Conservation (phyloP, 768 basidiomycete genomes). For the Dacryopinax primogenitus region DNA sequence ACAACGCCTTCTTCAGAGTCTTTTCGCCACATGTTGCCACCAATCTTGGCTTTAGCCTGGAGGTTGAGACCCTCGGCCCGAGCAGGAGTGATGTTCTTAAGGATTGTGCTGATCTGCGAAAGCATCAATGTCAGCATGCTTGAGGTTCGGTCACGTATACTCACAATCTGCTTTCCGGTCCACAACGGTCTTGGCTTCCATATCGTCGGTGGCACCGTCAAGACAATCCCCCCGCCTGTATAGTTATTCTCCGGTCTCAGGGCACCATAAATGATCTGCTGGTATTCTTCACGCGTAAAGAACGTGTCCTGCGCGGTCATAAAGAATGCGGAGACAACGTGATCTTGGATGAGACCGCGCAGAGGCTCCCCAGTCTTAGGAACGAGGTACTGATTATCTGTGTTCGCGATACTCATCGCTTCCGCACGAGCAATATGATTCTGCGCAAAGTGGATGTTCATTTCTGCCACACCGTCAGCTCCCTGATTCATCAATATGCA, state of each 20-base stretch:
- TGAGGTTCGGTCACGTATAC: conserved; percentile 20
- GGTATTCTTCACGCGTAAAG: conserved; percentile 90
- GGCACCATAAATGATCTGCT: conserved; percentile 89
- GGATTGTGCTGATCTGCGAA: conserved; percentile 76
- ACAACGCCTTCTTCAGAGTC: conserved; percentile 63
- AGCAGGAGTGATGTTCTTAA: conserved; percentile 79
- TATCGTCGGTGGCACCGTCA: conserved; percentile 79
- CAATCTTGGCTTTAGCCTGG: conserved; percentile 76
- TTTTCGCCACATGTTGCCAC: conserved; percentile 60
- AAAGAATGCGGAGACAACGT: conserved; percentile 98
- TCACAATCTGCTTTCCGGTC: conserved; percentile 96
- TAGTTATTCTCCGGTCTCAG: conserved; percentile 74
- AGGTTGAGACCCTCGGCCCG: conserved; percentile 72
- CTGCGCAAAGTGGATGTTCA: conserved; percentile 98
- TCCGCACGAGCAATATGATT: conserved; percentile 92
- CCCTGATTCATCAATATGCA: neutral
- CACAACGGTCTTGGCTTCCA: conserved; percentile 85
- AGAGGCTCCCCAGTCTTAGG: conserved; percentile 97
- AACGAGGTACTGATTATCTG: conserved; percentile 97
- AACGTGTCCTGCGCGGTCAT: conserved; percentile 94
- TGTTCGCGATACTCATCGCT: conserved; percentile 88
- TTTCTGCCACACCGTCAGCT: conserved; percentile 44
- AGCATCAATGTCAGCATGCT: conserved; percentile 9
- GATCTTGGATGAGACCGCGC: conserved; percentile 96
- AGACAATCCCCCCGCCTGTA: conserved; percentile 45